A percentile compares a stretch with the other conserved stretches of the same genome.
phyloP scores from a whole-genome alignment of 108 stramenopile genomes.

The Epipyxis sp. region DNA sequence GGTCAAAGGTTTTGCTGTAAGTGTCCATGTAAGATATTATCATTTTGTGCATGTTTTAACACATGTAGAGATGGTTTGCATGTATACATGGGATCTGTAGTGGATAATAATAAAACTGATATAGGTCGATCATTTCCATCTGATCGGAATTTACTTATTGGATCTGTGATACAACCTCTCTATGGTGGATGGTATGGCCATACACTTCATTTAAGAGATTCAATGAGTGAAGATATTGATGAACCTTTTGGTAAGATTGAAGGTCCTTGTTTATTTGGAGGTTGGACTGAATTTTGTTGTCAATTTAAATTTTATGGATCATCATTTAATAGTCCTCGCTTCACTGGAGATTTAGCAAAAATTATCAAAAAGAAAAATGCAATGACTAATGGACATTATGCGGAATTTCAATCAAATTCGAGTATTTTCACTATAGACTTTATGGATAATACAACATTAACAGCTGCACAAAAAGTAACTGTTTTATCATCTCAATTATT shows the following conservation, averaged over 20 bases:
- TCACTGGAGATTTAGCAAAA: background rate
- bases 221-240: slow-evolving; percentile 24
- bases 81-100: slow-evolving; percentile 36
- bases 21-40: slow-evolving; percentile 30
- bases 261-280: slow-evolving; percentile 46
- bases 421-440: slow-evolving; percentile 26
- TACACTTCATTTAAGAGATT: slow-evolving; percentile 34
- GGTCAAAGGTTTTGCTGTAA: slow-evolving; percentile 38
- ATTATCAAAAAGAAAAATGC: background rate
- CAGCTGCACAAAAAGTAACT: slow-evolving; percentile 27
- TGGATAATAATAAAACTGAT: background rate
- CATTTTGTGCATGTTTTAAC: slow-evolving; percentile 37
- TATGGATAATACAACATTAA: background rate
- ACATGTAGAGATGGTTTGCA: slow-evolving; percentile 29
- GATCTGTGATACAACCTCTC: slow-evolving; percentile 32
- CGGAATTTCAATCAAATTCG: slow-evolving; percentile 9
- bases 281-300: slow-evolving; percentile 50
- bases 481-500: slow-evolving; percentile 8
- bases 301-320: slow-evolving; percentile 24
- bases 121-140: background rate
- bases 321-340: background rate
- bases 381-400: background rate
- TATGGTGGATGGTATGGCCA: slow-evolving; percentile 41
- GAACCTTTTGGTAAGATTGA: slow-evolving; percentile 30
- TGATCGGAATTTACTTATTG: slow-evolving; percentile 36